Percentiles rank a stretch among this genome's conserved stretches.
These are phyloP conservation scores for Geranium incanum DNA, from an alignment of 441 rosid species.

Conservation along the genomic window DNA sequence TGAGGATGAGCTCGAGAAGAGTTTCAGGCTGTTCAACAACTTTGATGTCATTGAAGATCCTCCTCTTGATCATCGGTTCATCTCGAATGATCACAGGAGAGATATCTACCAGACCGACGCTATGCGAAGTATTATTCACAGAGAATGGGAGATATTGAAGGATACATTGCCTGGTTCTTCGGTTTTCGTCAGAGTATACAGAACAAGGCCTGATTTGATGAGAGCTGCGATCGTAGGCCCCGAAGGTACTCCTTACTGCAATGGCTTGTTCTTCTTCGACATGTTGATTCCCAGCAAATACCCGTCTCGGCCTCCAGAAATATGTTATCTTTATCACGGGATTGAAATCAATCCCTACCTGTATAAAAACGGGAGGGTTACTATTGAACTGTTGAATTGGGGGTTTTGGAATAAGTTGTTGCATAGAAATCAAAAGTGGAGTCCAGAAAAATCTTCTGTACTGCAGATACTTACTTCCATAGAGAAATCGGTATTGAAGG, in stretches of 20 bases:
- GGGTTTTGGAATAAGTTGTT: neutral
- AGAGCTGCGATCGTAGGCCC: constrained; percentile 20
- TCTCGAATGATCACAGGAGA: neutral
- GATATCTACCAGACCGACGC: neutral
- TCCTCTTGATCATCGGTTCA: constrained; percentile 14
- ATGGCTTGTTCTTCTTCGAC: constrained; percentile 28
- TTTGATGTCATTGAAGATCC: neutral
- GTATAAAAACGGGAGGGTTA: neutral
- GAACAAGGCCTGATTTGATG: constrained; percentile 19
- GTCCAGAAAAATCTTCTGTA: constrained; percentile 7
- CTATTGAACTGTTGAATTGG: constrained; percentile 7
- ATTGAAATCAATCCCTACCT: constrained; percentile 8
- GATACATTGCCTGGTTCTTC: constrained; percentile 10
- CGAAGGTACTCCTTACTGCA: constrained; percentile 23
- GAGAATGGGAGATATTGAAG: constrained; percentile 18
- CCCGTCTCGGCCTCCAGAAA: constrained; percentile 8
- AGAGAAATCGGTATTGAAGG: constrained; percentile 15
- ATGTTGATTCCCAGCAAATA: constrained; percentile 12
- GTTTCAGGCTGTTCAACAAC: constrained; percentile 15
- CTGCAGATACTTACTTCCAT: constrained; percentile 15
- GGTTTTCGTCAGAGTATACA: constrained; percentile 14
- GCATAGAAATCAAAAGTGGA: neutral
- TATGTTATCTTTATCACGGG: neutral
- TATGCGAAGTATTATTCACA: neutral
- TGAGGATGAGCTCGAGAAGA: constrained; percentile 14